Percentiles rank a stretch among this genome's conserved stretches.
Conservation (phyloP, 2,329 filamentous ascomycete species). For the Colletotrichum nymphaeae region DNA sequence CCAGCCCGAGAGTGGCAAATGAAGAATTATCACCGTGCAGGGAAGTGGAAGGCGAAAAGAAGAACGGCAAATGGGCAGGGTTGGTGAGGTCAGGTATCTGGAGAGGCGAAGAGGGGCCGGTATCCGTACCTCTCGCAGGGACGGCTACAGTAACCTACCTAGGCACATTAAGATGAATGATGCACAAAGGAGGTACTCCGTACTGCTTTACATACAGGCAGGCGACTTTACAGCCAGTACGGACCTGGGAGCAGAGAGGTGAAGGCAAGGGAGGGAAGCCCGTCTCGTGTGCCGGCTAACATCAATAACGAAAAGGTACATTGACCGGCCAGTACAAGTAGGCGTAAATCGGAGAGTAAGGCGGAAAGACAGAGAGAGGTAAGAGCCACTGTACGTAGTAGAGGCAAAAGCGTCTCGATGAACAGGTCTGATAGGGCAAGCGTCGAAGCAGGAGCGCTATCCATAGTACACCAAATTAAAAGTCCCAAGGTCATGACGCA, state of each 20-base stretch:
- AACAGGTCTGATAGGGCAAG: background rate
- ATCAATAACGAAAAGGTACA: background rate
- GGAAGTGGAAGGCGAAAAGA: slow-evolving; percentile 1
- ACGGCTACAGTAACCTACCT: background rate
- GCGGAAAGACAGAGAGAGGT: too few relatives aligned
- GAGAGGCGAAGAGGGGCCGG: too few relatives aligned
- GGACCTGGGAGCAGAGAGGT: background rate
- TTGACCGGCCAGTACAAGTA: too few relatives aligned
- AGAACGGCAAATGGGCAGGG: background rate
- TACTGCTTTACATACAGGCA: background rate
- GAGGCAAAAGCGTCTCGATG: background rate
- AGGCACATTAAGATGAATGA: background rate
- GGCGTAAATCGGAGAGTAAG: background rate
- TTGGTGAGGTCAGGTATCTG: background rate
- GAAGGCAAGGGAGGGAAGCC: background rate
- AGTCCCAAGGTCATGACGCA: background rate
- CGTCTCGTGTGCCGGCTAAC: background rate
- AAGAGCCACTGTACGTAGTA: too few relatives aligned
- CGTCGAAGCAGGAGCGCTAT: background rate
- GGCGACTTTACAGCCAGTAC: background rate
- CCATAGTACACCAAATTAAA: background rate
- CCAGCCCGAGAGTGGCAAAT: background rate
- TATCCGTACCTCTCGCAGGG: too few relatives aligned
- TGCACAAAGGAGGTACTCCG: background rate
- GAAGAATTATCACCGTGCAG: background rate